Percentiles rank a stretch among this genome's conserved stretches.
These are phyloP conservation scores for Morella rubra DNA, from an alignment of 306 rosid genomes.

Conservation along the genomic window DNA sequence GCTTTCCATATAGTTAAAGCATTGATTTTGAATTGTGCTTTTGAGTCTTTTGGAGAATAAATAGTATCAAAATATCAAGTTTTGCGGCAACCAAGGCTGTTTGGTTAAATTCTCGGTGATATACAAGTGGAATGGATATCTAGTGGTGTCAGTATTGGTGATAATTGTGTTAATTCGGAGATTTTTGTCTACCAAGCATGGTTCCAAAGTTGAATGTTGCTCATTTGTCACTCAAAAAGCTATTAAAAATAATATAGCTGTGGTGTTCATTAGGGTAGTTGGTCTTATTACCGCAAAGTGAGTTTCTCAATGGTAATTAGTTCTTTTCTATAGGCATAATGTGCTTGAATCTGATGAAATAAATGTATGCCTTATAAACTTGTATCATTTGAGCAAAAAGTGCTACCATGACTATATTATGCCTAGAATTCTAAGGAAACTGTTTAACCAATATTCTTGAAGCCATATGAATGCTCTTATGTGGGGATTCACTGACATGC, in stretches of 20 bases:
- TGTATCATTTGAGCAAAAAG: conserved; percentile 6
- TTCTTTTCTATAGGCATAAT: neutral
- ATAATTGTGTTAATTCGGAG: conserved; percentile 1
- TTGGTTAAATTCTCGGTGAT: conserved; percentile 2
- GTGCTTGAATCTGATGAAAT: neutral
- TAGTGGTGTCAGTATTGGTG: conserved; percentile 14
- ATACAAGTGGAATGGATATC: conserved; percentile 3
- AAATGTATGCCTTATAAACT: neutral
- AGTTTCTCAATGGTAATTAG: neutral
- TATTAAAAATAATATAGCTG: neutral
- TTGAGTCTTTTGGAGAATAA: neutral
- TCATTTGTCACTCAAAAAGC: neutral
- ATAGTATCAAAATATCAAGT: neutral
- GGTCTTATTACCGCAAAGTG: neutral
- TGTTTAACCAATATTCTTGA: conserved; percentile 21
- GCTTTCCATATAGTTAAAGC: neutral
- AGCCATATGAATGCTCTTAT: conserved; percentile 28
- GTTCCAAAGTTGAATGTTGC: neutral
- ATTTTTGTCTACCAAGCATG: conserved; percentile 3
- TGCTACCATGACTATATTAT: conserved; percentile 6
- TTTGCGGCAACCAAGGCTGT: neutral
- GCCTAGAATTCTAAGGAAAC: neutral
- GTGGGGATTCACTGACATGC: conserved; percentile 42
- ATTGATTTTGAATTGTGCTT: neutral
- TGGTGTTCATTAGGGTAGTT: neutral